Conservation (phyloP, 2,329 filamentous ascomycete genomes). For the Colletotrichum lentis region DNA sequence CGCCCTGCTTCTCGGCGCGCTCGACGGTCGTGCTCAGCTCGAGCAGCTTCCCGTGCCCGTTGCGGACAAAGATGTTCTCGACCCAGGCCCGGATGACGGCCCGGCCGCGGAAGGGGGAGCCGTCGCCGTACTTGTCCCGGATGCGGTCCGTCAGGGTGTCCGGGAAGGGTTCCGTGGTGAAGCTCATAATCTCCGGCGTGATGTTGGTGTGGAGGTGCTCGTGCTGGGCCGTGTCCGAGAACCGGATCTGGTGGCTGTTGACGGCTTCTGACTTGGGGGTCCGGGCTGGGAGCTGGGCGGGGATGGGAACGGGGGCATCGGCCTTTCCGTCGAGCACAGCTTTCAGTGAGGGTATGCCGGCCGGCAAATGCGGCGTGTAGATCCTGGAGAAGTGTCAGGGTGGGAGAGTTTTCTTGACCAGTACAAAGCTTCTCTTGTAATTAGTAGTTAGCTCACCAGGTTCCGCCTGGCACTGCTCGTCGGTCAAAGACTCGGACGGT, state of each 20-base stretch:
- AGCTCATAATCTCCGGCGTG: constrained; percentile 63
- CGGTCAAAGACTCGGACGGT: constrained; percentile 66
- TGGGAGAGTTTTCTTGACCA: not conserved
- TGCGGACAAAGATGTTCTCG: constrained; percentile 49
- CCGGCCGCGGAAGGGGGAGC: constrained; percentile 65
- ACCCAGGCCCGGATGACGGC: constrained; percentile 63
- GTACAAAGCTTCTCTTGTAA: not conserved
- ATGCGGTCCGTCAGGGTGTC: constrained; percentile 52
- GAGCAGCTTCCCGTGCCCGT: constrained; percentile 48
- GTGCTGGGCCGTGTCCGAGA: constrained; percentile 63
- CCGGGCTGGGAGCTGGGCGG: constrained; percentile 52
- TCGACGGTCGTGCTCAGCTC: constrained; percentile 66
- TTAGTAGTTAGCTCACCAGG: constrained; percentile 54
- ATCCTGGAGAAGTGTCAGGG: constrained; percentile 39
- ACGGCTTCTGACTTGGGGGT: constrained; percentile 48
- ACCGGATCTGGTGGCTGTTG: constrained; percentile 53
- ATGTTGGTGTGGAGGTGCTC: constrained; percentile 68
- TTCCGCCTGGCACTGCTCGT: constrained; percentile 62
- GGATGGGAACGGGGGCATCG: constrained; percentile 54
- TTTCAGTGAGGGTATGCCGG: constrained; percentile 43
- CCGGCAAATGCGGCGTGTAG: constrained; percentile 48
- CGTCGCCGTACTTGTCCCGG: constrained; percentile 57
- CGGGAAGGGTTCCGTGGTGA: constrained; percentile 60
- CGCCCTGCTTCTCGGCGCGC: constrained; percentile 54
- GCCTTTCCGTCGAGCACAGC: constrained; percentile 54